A percentile compares a stretch with the other conserved stretches of the same genome.
Evolutionary conservation across 2,329 filamentous ascomycete genomes (phyloP).

Genomic region (Peltaster fructicola): DNA sequence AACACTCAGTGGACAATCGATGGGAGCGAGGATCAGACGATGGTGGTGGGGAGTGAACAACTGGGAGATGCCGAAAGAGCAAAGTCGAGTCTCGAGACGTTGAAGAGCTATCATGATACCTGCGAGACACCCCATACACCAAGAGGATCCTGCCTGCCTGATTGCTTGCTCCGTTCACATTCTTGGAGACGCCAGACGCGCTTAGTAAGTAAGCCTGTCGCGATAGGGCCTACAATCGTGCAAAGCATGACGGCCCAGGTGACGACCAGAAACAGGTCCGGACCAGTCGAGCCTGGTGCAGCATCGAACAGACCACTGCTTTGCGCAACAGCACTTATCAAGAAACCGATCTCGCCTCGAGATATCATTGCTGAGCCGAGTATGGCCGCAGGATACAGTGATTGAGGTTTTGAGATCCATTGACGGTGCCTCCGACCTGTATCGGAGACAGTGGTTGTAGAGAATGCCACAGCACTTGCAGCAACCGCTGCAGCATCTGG

Average conservation of each 20-base stretch:
- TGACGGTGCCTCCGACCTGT: constrained; percentile 3
- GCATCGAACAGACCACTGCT: constrained; percentile 30
- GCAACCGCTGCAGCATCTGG: not conserved
- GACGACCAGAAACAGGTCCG: constrained; percentile 35
- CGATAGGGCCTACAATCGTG: constrained; percentile 36
- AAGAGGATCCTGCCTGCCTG: constrained; percentile 21
- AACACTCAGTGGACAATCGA: constrained; percentile 54
- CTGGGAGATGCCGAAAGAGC: constrained; percentile 48
- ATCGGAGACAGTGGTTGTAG: constrained; percentile 1
- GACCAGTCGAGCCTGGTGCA: constrained; percentile 14
- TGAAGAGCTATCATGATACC: not conserved
- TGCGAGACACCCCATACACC: constrained; percentile 25
- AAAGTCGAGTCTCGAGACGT: not conserved
- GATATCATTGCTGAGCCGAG: constrained; percentile 55
- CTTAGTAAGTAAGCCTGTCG: constrained; percentile 32
- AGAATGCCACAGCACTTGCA: not conserved
- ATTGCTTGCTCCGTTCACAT: constrained; percentile 14
- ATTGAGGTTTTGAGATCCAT: constrained; percentile 32
- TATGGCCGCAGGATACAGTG: constrained; percentile 49
- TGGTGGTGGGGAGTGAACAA: constrained; percentile 97
- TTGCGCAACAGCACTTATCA: constrained; percentile 54
- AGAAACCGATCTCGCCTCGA: constrained; percentile 62
- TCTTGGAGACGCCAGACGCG: constrained; percentile 26
- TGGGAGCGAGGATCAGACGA: constrained; percentile 60
- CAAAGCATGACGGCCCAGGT: constrained; percentile 41